Evolutionary conservation across 129 eudicot genomes (phyloP), one percentile per base, ranked within the genome.

Genomic region (Apium graveolens): DNA sequence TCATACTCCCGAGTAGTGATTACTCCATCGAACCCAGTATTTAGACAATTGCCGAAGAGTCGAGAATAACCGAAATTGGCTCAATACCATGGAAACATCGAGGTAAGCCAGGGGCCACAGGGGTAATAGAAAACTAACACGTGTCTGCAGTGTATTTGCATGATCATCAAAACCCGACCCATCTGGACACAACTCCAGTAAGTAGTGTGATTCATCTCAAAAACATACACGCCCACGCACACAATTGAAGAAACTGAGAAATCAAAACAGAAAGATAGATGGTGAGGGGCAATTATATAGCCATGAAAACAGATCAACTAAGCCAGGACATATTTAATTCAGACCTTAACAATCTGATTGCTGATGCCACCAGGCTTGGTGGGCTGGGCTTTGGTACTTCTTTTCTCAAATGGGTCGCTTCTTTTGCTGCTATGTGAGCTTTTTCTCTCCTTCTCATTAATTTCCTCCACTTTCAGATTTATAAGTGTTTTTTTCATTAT

Each of bases 391-490:
- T 93, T 16, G 94, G 90, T 42, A 84, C 94, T 63, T 82, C 90
- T 44, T 87, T 89, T 76, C 88, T 93, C 83, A 83, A 85, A 75
- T 93, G 95, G 97, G 81, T 93, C 71, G 94, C 98, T 74, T 89
- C 90, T 38, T 80, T 90, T 42, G 85, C 98, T 16, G 91, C 97
- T 48, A 90, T 90, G 98, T 93, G 76, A 84, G 88, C 48, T 49
- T 45, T 24, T 27, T n/a, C 38, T 43, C 20, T 38, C 41, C 44
- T 16, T 16, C 17, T 32, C 26, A 0, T n/a, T n/a, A n/a, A 34
- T 17, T 34, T 17, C 3, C 14, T n/a, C 37, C 10, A 51, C 8
- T 51, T 51, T 20, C 26, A 51, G 3, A 51, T 3, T 51, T 17
- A 3, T 2, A 46, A 49, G 57, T 49, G 62, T 20, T 5, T 51